These are phyloP conservation scores for Fusarium nematophilum DNA, from an alignment of 2,329 filamentous ascomycete species.

Conservation along the genomic window DNA sequence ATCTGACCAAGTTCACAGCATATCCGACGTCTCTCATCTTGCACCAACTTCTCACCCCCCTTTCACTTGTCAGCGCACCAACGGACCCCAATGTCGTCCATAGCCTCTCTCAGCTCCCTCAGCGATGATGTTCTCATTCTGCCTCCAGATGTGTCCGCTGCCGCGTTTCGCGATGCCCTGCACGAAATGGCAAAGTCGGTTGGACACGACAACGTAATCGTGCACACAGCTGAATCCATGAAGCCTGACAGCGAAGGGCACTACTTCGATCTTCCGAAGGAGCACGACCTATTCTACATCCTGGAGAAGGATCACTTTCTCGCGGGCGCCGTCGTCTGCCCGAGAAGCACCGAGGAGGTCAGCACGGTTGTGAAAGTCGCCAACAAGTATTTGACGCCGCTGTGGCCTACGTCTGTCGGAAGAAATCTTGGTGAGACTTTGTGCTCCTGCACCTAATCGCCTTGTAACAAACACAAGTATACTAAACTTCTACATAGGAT, in stretches of 20 bases:
- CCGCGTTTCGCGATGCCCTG: neutral
- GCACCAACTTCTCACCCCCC: no score
- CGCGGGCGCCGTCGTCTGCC: slow-evolving; percentile 5
- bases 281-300: slow-evolving; percentile 15
- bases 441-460: no score
- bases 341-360: slow-evolving; percentile 13
- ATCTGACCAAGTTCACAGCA: no score
- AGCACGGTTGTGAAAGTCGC: slow-evolving; percentile 12
- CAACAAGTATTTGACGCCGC: slow-evolving; percentile 7
- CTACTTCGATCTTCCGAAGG: slow-evolving; percentile 3
- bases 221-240: neutral
- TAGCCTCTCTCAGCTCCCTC: neutral
- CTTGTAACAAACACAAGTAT: no score
- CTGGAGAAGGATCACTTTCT: slow-evolving; percentile 14
- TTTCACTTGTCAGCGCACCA: no score
- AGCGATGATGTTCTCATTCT: neutral
- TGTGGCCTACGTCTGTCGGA: slow-evolving; percentile 15
- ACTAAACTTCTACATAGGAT: no score
- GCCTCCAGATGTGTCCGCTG: neutral
- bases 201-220: neutral
- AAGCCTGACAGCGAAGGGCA: slow-evolving; percentile 1
- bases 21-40: no score
- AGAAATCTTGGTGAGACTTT: slow-evolving; percentile 14
- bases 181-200: neutral
- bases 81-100: neutral